Conservation (phyloP, 768 basidiomycete species). For the Gyrodon lividus region DNA sequence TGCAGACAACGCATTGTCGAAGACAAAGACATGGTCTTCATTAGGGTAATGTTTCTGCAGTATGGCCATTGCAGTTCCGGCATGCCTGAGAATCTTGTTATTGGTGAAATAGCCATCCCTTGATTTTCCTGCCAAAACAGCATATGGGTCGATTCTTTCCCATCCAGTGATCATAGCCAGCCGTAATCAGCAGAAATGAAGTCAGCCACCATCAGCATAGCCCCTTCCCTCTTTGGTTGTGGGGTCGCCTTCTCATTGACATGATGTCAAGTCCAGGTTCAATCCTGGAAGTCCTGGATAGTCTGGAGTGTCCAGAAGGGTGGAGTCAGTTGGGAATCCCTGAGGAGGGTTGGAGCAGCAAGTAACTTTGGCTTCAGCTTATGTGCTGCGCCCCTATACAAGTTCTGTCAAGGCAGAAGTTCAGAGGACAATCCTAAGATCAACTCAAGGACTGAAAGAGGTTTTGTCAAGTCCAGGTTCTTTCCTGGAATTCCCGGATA, state of each 20-base stretch:
- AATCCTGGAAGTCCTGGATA: no score
- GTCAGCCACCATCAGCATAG: conserved; percentile 1
- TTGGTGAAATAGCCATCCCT: neutral
- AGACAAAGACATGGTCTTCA: conserved; percentile 10
- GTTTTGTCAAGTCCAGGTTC: no score
- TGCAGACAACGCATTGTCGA: conserved; percentile 29
- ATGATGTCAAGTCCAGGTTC: no score
- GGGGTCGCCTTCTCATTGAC: neutral
- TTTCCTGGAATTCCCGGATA: no score
- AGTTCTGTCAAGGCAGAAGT: no score
- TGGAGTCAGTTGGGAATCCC: no score
- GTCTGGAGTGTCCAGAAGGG: no score
- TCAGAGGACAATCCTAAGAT: no score
- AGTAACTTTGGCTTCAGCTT: no score
- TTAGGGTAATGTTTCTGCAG: conserved; percentile 21
- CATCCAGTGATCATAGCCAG: neutral
- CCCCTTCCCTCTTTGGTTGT: neutral
- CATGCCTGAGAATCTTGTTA: conserved; percentile 16
- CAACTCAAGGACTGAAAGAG: no score
- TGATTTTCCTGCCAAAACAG: neutral
- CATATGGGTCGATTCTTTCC: neutral
- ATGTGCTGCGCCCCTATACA: no score
- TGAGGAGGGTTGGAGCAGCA: no score
- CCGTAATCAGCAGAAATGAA: conserved; percentile 3
- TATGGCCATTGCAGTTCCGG: conserved; percentile 19